phyloP scores from a whole-genome alignment of 2,329 filamentous ascomycete species.

The Waltergamsia citrina region DNA sequence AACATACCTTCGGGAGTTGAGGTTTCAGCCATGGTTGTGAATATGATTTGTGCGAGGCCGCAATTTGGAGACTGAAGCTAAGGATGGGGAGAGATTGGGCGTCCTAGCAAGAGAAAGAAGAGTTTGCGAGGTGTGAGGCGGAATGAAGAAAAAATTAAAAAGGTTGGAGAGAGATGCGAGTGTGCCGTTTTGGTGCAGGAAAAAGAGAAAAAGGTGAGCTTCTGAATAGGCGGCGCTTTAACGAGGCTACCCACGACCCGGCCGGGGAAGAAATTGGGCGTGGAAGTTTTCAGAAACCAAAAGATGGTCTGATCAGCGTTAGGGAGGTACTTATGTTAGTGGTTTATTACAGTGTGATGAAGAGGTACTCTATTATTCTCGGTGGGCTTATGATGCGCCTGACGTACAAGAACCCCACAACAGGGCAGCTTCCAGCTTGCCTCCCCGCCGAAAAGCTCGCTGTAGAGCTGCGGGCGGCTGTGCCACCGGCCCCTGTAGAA shows the following conservation, averaged over 20 bases:
- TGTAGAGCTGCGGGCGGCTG: too few relatives aligned
- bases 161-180: constrained; percentile 9
- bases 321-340: neutral
- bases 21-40: constrained; percentile 15
- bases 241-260: constrained; percentile 4
- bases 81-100: too few relatives aligned
- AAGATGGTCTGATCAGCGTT: constrained; percentile 18
- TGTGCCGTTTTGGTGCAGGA: neutral
- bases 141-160: constrained; percentile 4
- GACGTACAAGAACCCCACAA: constrained; percentile 1
- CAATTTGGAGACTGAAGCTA: neutral
- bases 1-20: constrained; percentile 27
- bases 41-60: constrained; percentile 5
- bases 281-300: constrained; percentile 34
- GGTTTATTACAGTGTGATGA: neutral
- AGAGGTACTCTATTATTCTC: constrained; percentile 2
- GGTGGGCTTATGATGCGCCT: neutral
- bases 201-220: constrained; percentile 5
- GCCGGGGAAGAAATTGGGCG: constrained; percentile 7
- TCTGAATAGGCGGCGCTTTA: constrained; percentile 1
- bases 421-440: neutral
- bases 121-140: neutral
- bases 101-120: too few relatives aligned
- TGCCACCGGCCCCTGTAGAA: too few relatives aligned
- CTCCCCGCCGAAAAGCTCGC: too few relatives aligned